Base-by-base conservation (phyloP, 805 yeast species). In the Nakazawaea ambrosiae region DNA sequence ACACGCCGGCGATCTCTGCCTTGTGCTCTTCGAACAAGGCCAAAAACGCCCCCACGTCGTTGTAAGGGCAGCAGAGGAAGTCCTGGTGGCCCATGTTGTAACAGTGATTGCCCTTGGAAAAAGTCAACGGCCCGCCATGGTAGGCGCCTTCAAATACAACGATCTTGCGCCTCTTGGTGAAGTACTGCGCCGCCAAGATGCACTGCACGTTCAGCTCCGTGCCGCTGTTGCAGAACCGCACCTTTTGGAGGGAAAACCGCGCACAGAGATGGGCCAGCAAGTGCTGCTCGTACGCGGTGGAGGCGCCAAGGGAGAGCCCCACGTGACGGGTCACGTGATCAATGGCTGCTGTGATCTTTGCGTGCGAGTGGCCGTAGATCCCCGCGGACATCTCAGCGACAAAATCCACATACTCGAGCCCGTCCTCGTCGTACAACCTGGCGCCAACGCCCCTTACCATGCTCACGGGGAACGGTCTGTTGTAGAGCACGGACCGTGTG, bases 311-410 rank as follows among this genome's bases (percentile, higher is more conserved):
- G 7, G 43, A 31, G 4, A 44, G n/a, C 3, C 47, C 47, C 14
- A 24, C 23, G 17, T 35, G 23, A 8, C 34, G 34, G 4, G 35
- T 26, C 14, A 37, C 41, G 8, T 41, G 36, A 2, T 23, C 25
- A 20, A 41, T 34, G 4, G 40, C 40, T 20, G 41, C 17, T 12
- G 16, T 31, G 33, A 44, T 41, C 15, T 38, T 36, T 6, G 47
- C 45, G 20, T 44, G 40, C 7, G 43, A 38, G 18, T 44, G 47
- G 2, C 47, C 47, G 30, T 37, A 44, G 3, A 44, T 17, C 8
- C 47, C 47, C 14, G 47, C 47, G 7, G 43, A 27, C 47, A 44
- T 44, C 26, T 44, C 47, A 10, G 41, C 40, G 11, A 44, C 24
- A n/a, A 41, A 34, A 19, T 44, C 47, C 4, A 41, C n/a, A 25